A percentile compares a stretch with the other conserved stretches of the same genome.
These are phyloP conservation scores for Piper longum DNA, from an alignment of 164 flowering plant genomes.

Conservation along the genomic window DNA sequence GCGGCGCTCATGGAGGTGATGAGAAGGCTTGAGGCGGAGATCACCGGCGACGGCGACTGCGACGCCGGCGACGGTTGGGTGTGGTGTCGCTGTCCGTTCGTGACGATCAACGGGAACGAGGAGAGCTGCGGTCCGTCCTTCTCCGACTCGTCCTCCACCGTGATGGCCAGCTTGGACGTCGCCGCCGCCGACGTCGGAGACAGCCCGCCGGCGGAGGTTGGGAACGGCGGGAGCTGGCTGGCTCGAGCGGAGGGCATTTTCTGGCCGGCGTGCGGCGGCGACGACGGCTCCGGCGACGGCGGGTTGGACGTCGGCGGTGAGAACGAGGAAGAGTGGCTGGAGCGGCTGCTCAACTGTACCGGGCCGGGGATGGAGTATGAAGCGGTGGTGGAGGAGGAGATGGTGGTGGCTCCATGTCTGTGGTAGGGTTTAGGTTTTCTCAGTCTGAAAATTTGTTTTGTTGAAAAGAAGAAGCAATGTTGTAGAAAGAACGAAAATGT, in stretches of 20 bases:
- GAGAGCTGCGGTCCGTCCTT: constrained; percentile 14
- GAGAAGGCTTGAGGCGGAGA: neutral
- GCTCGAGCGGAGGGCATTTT: neutral
- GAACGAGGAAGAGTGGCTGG: neutral
- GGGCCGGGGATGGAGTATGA: neutral
- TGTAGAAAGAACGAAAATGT: no score
- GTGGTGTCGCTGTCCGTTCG: neutral
- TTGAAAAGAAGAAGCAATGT: no score
- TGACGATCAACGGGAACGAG: constrained; percentile 9
- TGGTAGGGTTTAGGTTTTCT: no score
- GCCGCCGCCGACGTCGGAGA: neutral
- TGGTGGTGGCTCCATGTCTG: no score
- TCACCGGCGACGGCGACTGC: neutral
- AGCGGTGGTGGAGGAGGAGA: neutral
- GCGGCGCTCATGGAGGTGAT: neutral
- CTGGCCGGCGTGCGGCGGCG: neutral
- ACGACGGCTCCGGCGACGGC: neutral
- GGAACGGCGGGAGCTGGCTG: neutral
- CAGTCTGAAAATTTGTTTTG: no score
- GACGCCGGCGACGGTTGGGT: neutral
- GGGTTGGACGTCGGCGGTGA: neutral
- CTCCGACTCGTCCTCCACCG: constrained; percentile 7
- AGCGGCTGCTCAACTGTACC: neutral
- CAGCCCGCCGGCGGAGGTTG: neutral
- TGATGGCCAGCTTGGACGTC: constrained; percentile 8